These are phyloP conservation scores for Acrodontium crateriforme DNA, from an alignment of 2,329 filamentous ascomycete species.

Conservation along the genomic window DNA sequence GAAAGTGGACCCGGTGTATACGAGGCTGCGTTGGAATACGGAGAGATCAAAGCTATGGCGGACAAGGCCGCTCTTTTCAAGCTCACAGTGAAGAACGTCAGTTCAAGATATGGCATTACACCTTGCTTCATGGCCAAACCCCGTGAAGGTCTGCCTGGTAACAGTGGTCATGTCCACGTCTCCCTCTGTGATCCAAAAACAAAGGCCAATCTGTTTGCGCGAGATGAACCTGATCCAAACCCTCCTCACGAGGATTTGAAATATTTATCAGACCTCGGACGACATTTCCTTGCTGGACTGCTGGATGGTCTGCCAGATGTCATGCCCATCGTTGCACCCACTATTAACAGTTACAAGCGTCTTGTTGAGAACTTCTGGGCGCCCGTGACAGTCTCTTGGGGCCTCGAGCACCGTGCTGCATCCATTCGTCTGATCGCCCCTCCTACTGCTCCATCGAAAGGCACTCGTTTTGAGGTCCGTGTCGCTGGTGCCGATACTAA, in stretches of 20 bases:
- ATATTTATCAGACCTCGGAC: conserved; percentile 71
- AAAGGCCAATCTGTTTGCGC: conserved; percentile 74
- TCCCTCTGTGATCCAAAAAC: conserved; percentile 61
- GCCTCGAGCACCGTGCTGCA: conserved; percentile 83
- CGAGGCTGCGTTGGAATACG: conserved; percentile 87
- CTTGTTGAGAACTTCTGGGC: conserved; percentile 99
- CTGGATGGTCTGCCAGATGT: conserved; percentile 81
- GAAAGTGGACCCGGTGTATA: conserved; percentile 90
- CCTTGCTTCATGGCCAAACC: conserved; percentile 99
- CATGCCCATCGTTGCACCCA: conserved; percentile 91
- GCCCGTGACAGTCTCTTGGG: conserved; percentile 94
- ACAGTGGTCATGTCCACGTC: conserved; percentile 91
- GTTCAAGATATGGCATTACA: conserved; percentile 76
- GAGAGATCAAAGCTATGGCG: conserved; percentile 76
- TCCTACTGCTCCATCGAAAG: conserved; percentile 68
- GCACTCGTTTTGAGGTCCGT: conserved; percentile 83
- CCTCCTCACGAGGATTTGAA: conserved; percentile 62
- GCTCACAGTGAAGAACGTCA: conserved; percentile 80
- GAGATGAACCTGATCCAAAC: conserved; percentile 56
- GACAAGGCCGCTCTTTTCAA: conserved; percentile 91
- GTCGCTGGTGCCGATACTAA: conserved; percentile 93
- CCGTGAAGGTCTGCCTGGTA: conserved; percentile 76
- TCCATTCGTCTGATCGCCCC: conserved; percentile 82
- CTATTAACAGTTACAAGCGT: conserved; percentile 94
- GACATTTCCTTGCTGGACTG: conserved; percentile 85